Conservation (phyloP, 1,139 yeast genomes). For the Candida glucosophila region DNA sequence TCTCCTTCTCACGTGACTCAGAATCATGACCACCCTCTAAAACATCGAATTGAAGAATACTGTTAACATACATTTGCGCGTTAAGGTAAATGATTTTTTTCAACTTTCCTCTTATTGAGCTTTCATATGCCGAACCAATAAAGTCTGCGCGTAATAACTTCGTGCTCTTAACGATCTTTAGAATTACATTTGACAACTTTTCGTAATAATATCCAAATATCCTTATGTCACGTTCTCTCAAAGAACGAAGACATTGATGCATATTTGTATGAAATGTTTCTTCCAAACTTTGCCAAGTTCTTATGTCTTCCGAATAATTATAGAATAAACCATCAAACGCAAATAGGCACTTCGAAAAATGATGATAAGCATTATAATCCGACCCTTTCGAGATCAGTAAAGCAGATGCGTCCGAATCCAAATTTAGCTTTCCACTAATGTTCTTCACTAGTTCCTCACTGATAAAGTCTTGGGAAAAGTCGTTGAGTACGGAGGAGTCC, state of each 20-base stretch:
- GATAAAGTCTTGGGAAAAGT: no score
- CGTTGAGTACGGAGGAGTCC: no score
- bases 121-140: constrained; percentile 33
- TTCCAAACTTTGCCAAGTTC: constrained; percentile 48
- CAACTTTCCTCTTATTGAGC: constrained; percentile 37
- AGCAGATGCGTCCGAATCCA: constrained; percentile 34
- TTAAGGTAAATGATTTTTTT: constrained; percentile 44
- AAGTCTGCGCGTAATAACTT: constrained; percentile 46
- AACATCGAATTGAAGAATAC: constrained; percentile 42
- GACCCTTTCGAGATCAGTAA: constrained; percentile 19
- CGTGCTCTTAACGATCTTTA: constrained; percentile 41
- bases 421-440: constrained; percentile 22
- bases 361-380: constrained; percentile 27
- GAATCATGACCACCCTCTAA: no score
- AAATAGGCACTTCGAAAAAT: constrained; percentile 35
- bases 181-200: constrained; percentile 39
- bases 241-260: constrained; percentile 38
- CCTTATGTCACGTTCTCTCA: constrained; percentile 40
- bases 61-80: constrained; percentile 54
- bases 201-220: constrained; percentile 46
- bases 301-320: constrained; percentile 46
- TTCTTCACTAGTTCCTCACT: constrained; percentile 1
- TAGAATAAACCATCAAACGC: constrained; percentile 41
- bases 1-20: no score
- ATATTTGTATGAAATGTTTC: constrained; percentile 38